phyloP scores from a whole-genome alignment of 495 filamentous ascomycete species.

The Aspergillus biplanus region DNA sequence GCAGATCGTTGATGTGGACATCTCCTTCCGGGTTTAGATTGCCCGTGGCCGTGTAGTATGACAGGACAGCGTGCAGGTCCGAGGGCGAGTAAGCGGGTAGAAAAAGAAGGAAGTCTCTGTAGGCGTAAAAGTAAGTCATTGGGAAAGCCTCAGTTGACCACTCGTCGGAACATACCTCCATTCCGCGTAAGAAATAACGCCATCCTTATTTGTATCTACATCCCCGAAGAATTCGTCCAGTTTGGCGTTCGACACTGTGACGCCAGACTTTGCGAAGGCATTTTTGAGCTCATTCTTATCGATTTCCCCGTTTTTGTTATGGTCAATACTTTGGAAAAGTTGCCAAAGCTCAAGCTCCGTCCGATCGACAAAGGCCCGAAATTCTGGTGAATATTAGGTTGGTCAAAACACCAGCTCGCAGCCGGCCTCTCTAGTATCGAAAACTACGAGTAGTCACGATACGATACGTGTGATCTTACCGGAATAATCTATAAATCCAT shows the following conservation, averaged over 20 bases:
- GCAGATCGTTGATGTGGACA: constrained; percentile 86
- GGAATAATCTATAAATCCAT: constrained; percentile 87
- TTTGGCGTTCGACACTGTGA: constrained; percentile 75
- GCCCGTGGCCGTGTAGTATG: constrained; percentile 89
- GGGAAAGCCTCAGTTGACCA: constrained; percentile 11
- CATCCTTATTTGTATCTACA: constrained; percentile 89
- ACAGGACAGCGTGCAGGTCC: constrained; percentile 80
- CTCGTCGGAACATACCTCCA: constrained; percentile 74
- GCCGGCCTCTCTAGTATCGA: constrained; percentile 18
- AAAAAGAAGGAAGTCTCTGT: constrained; percentile 92
- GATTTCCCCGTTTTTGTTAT: constrained; percentile 83
- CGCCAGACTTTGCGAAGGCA: constrained; percentile 77
- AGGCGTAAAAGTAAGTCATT: constrained; percentile 26
- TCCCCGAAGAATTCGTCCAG: constrained; percentile 85
- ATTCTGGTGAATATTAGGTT: constrained; percentile 63
- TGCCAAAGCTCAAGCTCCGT: constrained; percentile 80
- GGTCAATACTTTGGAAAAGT: constrained; percentile 87
- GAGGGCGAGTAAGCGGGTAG: constrained; percentile 72
- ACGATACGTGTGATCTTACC: constrained; percentile 56
- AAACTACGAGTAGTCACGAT: constrained; percentile 18
- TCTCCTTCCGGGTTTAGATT: constrained; percentile 94
- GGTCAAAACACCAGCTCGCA: constrained; percentile 22
- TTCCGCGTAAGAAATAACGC: constrained; percentile 85
- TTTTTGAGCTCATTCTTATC: constrained; percentile 79
- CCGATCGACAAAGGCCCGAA: constrained; percentile 80